Percentiles rank a stretch among this genome's conserved stretches.
phyloP scores from a whole-genome alignment of 1,284 basidiomycete genomes.

The Fomitopsis pinicola region DNA sequence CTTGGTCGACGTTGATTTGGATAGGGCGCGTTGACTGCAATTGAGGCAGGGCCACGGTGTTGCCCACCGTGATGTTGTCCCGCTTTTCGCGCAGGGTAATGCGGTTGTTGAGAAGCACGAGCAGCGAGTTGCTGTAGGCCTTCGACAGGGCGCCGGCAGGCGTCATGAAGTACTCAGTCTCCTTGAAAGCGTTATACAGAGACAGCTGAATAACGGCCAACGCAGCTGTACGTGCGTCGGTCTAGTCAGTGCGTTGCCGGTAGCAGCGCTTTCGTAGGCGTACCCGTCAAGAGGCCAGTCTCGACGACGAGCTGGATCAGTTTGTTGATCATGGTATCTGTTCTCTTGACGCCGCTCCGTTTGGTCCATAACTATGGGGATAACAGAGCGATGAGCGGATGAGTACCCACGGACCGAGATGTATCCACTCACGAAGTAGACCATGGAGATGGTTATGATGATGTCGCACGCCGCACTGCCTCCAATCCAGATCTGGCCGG shows the following conservation, averaged over 20 bases:
- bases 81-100: not conserved
- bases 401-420: not conserved
- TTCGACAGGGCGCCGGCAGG: conserved; percentile 2
- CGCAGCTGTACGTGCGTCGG: not conserved
- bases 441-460: conserved; percentile 2
- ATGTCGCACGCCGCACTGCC: conserved; percentile 1
- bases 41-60: not conserved
- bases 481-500: not conserved
- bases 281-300: conserved; percentile 2
- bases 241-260: not conserved
- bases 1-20: conserved; percentile 1
- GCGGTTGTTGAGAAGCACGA: conserved; percentile 5
- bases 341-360: conserved; percentile 1
- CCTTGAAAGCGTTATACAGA: not conserved
- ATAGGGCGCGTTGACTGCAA: not conserved
- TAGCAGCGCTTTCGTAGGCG: not conserved
- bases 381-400: too few species aligned
- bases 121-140: conserved; percentile 3
- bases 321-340: conserved; percentile 2
- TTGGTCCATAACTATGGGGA: not conserved
- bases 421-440: not conserved
- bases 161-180: conserved; percentile 1
- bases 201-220: conserved; percentile 1
- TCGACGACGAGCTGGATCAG: conserved; percentile 4
- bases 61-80: not conserved